phyloP scores from a whole-genome alignment of 768 basidiomycete genomes.

The Rhodotorula graminis region DNA sequence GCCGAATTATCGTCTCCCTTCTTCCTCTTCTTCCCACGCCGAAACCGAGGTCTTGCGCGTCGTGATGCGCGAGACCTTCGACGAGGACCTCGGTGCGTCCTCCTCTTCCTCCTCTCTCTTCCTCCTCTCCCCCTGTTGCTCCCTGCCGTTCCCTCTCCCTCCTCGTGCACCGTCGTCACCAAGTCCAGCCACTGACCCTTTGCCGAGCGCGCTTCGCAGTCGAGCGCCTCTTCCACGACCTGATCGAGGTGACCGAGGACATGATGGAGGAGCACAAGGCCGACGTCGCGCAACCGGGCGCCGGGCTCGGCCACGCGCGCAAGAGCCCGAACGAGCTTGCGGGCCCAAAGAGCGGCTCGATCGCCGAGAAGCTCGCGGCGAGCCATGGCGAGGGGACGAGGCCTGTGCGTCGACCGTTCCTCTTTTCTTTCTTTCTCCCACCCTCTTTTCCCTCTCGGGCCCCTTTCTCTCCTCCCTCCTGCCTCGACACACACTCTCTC shows the following conservation, averaged over 20 bases:
- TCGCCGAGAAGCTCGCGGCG: slow-evolving; percentile 16
- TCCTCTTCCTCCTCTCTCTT: not conserved
- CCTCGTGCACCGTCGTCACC: not conserved
- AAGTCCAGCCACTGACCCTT: no score
- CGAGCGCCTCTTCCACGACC: slow-evolving; percentile 61
- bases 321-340: slow-evolving; percentile 52
- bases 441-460: no score
- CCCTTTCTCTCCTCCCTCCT: no score
- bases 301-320: slow-evolving; percentile 50
- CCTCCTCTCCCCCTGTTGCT: not conserved
- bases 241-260: slow-evolving; percentile 63
- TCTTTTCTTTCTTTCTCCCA: not conserved
- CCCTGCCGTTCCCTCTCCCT: no score
- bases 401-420: not conserved
- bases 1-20: slow-evolving; percentile 54
- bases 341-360: not conserved
- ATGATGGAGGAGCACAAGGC: slow-evolving; percentile 49
- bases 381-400: slow-evolving; percentile 32
- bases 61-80: slow-evolving; percentile 48
- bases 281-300: slow-evolving; percentile 55
- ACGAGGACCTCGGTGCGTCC: slow-evolving; percentile 33
- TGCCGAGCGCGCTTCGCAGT: slow-evolving; percentile 5
- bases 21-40: slow-evolving; percentile 45
- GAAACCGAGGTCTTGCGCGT: slow-evolving; percentile 61
- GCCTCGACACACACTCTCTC: no score